These are phyloP conservation scores for Colletotrichum tamarilloi DNA, from an alignment of 2,329 filamentous ascomycete genomes.

Conservation along the genomic window DNA sequence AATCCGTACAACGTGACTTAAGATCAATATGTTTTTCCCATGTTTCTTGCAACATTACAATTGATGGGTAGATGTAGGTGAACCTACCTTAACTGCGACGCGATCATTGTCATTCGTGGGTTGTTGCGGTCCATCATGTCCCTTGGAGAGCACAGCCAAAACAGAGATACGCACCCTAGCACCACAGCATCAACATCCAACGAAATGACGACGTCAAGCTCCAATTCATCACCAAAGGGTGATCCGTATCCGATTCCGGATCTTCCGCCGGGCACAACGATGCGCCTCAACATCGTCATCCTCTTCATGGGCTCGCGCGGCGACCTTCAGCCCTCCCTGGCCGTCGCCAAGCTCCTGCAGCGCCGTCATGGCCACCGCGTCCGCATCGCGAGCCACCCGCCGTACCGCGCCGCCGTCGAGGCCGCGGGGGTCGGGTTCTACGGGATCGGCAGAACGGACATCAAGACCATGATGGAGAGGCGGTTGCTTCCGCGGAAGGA, in stretches of 20 bases:
- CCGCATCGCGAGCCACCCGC: constrained; percentile 54
- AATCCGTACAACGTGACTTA: neutral
- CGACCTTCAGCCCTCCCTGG: constrained; percentile 61
- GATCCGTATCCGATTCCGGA: neutral
- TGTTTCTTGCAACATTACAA: neutral
- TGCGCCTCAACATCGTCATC: constrained; percentile 55
- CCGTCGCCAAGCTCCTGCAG: constrained; percentile 54
- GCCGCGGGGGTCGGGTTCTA: constrained; percentile 53
- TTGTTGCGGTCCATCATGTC: neutral
- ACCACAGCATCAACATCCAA: neutral
- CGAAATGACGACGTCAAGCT: too few relatives aligned
- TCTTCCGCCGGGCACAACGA: neutral
- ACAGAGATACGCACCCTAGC: neutral
- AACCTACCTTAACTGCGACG: neutral
- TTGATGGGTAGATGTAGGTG: neutral
- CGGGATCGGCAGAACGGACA: constrained; percentile 52
- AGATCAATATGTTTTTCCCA: neutral
- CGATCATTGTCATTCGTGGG: neutral
- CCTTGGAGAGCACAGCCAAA: neutral
- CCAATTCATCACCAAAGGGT: too few relatives aligned
- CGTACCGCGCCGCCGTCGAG: constrained; percentile 52
- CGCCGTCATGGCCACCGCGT: constrained; percentile 52
- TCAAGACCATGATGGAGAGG: constrained; percentile 37
- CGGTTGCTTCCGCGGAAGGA: constrained; percentile 29
- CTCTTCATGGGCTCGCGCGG: constrained; percentile 57